These are phyloP conservation scores for Candida yuanshanica DNA, from an alignment of 805 yeast genomes.

Conservation along the genomic window DNA sequence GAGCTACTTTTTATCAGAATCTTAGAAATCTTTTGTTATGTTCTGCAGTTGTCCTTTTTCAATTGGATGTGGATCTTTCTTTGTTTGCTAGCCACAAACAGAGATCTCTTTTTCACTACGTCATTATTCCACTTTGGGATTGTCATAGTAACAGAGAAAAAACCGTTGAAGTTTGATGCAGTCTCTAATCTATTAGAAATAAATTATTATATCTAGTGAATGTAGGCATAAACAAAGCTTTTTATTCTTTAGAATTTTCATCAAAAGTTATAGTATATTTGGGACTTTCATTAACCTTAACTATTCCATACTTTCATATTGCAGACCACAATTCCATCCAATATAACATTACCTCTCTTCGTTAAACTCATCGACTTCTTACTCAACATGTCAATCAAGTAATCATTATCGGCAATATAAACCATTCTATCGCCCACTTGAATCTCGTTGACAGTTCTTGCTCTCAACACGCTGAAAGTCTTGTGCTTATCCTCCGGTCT, in stretches of 20 bases:
- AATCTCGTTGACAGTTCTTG: constrained; percentile 19
- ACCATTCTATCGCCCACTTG: constrained; percentile 6
- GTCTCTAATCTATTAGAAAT: too few relatives aligned
- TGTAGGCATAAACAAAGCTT: too few relatives aligned
- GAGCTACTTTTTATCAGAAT: too few relatives aligned
- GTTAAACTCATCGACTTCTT: constrained; percentile 3
- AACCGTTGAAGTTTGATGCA: too few relatives aligned
- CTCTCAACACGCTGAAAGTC: constrained; percentile 15
- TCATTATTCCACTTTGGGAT: too few relatives aligned
- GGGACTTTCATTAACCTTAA: too few relatives aligned
- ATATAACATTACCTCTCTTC: constrained; percentile 2
- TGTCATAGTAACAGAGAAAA: too few relatives aligned
- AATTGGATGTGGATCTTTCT: too few relatives aligned
- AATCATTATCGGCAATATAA: constrained; percentile 6
- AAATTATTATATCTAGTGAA: too few relatives aligned
- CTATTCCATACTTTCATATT: constrained; percentile 4
- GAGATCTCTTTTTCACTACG: too few relatives aligned
- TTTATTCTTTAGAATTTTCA: too few relatives aligned
- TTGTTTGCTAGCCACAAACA: background rate
- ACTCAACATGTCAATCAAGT: background rate
- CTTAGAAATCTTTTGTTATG: background rate
- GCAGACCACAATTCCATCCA: constrained; percentile 3
- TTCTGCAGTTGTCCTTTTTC: background rate
- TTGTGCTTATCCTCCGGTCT: constrained; percentile 7
- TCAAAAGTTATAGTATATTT: too few relatives aligned